Evolutionary conservation across 176 grass and related monocot genomes (phyloP).

Genomic region (Paspalum vaginatum): DNA sequence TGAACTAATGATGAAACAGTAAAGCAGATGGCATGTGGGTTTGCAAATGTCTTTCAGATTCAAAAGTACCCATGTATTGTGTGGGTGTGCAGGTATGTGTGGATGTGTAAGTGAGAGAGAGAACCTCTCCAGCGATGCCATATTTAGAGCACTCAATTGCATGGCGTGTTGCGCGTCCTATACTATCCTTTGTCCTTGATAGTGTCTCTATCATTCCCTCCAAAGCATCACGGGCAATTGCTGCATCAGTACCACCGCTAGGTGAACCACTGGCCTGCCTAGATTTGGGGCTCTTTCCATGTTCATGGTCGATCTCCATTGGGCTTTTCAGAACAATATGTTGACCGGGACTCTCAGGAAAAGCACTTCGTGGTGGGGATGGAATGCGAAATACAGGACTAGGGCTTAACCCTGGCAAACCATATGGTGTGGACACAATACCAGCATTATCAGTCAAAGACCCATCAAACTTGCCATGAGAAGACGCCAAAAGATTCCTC

Average conservation of each 20-base stretch:
- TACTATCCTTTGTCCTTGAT: conserved; percentile 97
- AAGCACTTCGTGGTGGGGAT: conserved; percentile 61
- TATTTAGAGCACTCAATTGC: conserved; percentile 97
- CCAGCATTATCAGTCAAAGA: conserved; percentile 48
- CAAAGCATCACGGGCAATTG: conserved; percentile 78
- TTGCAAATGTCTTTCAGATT: neutral
- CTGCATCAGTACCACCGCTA: conserved; percentile 71
- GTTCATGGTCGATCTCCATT: conserved; percentile 56
- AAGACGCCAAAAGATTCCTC: conserved; percentile 79
- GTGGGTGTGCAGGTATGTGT: neutral
- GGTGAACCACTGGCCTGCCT: conserved; percentile 51
- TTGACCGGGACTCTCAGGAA: conserved; percentile 53
- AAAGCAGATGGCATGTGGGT: conserved; percentile 19
- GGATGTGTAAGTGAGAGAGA: conserved; percentile 11
- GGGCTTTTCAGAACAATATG: conserved; percentile 52
- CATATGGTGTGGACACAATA: conserved; percentile 57
- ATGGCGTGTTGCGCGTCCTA: conserved; percentile 91
- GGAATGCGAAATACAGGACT: conserved; percentile 67
- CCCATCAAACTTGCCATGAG: conserved; percentile 69
- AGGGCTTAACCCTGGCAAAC: conserved; percentile 68
- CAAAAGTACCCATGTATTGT: neutral
- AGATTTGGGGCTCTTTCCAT: conserved; percentile 57
- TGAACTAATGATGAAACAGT: conserved; percentile 26
- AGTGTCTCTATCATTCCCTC: conserved; percentile 98
- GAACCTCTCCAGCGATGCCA: conserved; percentile 86